A percentile compares a stretch with the other conserved stretches of the same genome.
Evolutionary conservation across 2,329 filamentous ascomycete genomes (phyloP).

Genomic region (Berkeleyomyces rouxiae): DNA sequence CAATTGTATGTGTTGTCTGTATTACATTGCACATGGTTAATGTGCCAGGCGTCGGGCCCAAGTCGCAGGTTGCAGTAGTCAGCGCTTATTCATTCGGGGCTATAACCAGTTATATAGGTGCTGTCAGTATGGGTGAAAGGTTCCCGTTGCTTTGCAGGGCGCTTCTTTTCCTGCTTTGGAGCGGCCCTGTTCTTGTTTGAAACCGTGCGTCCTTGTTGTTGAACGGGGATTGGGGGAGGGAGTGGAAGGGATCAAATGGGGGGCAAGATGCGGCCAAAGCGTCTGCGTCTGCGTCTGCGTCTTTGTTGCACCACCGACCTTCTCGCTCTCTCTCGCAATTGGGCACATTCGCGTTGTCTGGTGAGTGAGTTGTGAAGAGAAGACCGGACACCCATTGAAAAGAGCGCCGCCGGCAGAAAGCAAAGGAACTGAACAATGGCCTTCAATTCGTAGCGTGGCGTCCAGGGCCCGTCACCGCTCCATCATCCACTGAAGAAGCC

Average conservation of each 20-base stretch:
- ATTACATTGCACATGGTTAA: background rate
- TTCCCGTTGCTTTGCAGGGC: background rate
- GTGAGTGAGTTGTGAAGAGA: no score
- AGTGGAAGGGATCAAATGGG: background rate
- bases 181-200: background rate
- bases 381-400: no score
- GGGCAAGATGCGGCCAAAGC: background rate
- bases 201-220: background rate
- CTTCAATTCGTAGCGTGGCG: no score
- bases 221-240: background rate
- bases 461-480: no score
- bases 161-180: background rate
- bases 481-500: background rate
- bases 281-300: background rate
- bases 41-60: background rate
- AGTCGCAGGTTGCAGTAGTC: background rate
- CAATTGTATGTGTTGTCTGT: no score
- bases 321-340: no score
- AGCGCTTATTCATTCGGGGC: background rate
- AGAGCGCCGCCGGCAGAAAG: no score
- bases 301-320: no score
- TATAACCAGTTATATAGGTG: background rate
- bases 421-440: no score
- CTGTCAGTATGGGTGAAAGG: background rate
- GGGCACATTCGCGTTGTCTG: no score